Evolutionary conservation across 2,329 filamentous ascomycete species (phyloP).

Genomic region (Gyromitra esculenta): DNA sequence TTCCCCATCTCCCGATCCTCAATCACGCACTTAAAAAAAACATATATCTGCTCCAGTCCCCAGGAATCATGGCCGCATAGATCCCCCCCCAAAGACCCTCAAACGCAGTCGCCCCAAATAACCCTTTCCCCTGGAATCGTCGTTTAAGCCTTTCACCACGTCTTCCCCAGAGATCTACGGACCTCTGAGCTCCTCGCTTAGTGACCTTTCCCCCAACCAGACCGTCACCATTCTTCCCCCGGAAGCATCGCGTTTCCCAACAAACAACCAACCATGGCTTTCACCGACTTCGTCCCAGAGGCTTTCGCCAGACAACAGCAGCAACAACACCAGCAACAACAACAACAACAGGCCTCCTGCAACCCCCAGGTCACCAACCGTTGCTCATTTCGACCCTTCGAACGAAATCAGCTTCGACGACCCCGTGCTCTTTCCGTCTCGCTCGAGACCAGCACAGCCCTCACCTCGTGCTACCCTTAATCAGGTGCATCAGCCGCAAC

Average conservation of each 20-base stretch:
- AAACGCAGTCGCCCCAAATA: not conserved
- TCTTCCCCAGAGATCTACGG: conserved; percentile 55
- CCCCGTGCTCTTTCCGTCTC: conserved; percentile 53
- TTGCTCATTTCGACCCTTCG: conserved; percentile 53
- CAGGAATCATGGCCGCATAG: conserved; percentile 54
- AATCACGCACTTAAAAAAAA: not conserved
- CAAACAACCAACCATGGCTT: conserved; percentile 55
- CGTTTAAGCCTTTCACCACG: conserved; percentile 53
- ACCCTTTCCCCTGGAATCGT: conserved; percentile 42
- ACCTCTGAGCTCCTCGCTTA: conserved; percentile 55
- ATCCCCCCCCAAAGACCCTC: conserved; percentile 14
- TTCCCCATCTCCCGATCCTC: conserved; percentile 38
- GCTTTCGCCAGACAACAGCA: conserved; percentile 54
- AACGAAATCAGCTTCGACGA: conserved; percentile 55
- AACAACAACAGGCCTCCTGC: conserved; percentile 43
- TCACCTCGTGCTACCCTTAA: conserved; percentile 52
- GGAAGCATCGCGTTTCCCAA: conserved; percentile 55
- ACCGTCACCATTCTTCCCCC: conserved; percentile 56
- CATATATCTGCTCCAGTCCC: conserved; percentile 37
- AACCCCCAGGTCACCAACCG: conserved; percentile 48
- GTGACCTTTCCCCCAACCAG: conserved; percentile 49
- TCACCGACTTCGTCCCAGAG: conserved; percentile 50
- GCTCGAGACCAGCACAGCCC: conserved; percentile 30
- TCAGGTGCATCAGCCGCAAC: conserved; percentile 50
- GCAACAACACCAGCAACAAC: conserved; percentile 13